Base-by-base conservation (phyloP, 805 yeast species). In the Wickerhamomyces queroliae region DNA sequence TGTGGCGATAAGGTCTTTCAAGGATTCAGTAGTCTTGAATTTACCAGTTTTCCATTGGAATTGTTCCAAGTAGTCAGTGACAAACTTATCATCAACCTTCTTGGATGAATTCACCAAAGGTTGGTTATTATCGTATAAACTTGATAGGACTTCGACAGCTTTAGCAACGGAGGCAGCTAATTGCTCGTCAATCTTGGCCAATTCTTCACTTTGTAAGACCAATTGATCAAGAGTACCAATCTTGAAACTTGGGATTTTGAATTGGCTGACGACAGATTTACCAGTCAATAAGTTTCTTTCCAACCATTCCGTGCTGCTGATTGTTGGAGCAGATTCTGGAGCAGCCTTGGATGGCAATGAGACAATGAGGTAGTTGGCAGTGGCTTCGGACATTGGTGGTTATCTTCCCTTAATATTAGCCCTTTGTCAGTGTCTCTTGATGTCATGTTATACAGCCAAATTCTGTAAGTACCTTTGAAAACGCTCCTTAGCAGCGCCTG, bases 161-260 rank as follows among this genome's bases (percentile, higher is more conserved):
- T 95, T 95, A 20, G 67, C 58, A 12, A 89, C 77, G 7, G 93
- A 75, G 8, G 70, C 64, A 32, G 74, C 75, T 56, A 91, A 72
- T 62, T 87, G 93, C n/a, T 67, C 66, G 63, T 93, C 99, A 40
- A 82, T 66, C 59, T 88, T 90, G 31, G 76, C 67, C 42, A 93
- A 72, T 55, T 91, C 98, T 55, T 93, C 99, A 59, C 90, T 79
- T 63, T 90, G 90, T 52, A 83, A 80, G 39, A 93, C 95, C 44
- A 93, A 72, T 23, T 89, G 82, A 63, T 93, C 99, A 56, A 93
- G 74, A 11, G 98, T 90, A 22, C 97, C 97, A 46, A 93, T 87
- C 62, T 93, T 91, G 64, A 93, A 91, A 45, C 72, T 78, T 7
- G 98, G 98, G 37, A 89, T 69, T 26, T 69, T 66, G 42, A 84